Conservation (phyloP, 2,329 filamentous ascomycete species). For the Waltergamsia citrina region DNA sequence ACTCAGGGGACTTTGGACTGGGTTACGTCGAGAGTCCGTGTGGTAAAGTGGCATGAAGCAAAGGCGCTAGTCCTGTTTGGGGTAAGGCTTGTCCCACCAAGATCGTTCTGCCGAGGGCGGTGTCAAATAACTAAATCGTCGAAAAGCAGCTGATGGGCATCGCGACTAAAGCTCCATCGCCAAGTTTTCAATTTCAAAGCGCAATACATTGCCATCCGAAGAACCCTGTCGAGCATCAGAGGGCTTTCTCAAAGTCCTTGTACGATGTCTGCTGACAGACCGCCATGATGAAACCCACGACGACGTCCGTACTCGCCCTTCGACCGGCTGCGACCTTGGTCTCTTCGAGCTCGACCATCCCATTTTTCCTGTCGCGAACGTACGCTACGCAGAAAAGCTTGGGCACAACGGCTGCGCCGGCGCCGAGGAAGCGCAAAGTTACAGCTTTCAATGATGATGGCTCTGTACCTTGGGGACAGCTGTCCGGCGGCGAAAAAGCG, state of each 20-base stretch:
- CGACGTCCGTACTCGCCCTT: constrained; percentile 23
- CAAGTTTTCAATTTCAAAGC: not conserved
- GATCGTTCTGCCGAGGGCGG: constrained; percentile 27
- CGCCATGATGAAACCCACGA: constrained; percentile 36
- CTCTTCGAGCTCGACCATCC: constrained; percentile 4
- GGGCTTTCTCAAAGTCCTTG: constrained; percentile 6
- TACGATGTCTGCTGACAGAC: constrained; percentile 24
- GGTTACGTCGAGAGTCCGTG: not conserved
- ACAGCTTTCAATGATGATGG: constrained; percentile 85
- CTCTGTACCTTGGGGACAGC: constrained; percentile 67
- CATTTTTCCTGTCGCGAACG: constrained; percentile 28
- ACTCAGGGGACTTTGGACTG: constrained; percentile 2
- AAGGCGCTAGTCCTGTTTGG: constrained; percentile 22
- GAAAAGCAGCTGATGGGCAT: constrained; percentile 1
- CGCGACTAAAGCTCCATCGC: not conserved
- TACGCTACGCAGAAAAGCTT: constrained; percentile 51
- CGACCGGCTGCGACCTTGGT: constrained; percentile 19
- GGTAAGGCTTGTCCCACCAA: constrained; percentile 15
- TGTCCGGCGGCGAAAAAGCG: constrained; percentile 69
- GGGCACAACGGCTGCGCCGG: constrained; percentile 20
- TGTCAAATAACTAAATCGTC: constrained; percentile 10
- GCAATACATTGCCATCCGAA: not conserved
- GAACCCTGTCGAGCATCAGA: not conserved
- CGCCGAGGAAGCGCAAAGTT: constrained; percentile 55
- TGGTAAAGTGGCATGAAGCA: constrained; percentile 33